These are phyloP conservation scores for Fibroporia radiculosa DNA, from an alignment of 768 basidiomycete species.

Conservation along the genomic window DNA sequence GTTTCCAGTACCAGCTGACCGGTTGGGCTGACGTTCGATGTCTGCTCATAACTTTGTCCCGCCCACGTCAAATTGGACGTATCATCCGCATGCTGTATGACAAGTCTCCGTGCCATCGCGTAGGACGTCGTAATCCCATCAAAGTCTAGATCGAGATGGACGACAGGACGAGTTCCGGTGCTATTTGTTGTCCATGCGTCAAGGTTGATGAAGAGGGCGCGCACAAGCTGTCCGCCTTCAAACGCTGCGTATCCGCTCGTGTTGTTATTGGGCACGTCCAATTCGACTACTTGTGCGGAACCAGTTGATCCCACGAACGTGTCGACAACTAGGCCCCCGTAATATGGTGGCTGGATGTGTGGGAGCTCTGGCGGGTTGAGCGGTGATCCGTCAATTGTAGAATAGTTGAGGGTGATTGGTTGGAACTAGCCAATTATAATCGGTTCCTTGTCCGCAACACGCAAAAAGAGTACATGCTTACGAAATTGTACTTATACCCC, in stretches of 20 bases:
- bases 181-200: constrained; percentile 34
- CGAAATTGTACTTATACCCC: constrained; percentile 66
- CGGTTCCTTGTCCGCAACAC: no score
- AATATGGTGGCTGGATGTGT: constrained; percentile 62
- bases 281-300: constrained; percentile 35
- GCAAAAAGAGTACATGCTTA: no score
- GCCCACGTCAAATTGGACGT: constrained; percentile 18
- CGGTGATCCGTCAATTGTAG: constrained; percentile 45
- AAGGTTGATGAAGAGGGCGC: constrained; percentile 54
- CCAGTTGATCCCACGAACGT: constrained; percentile 48
- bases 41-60: constrained; percentile 22
- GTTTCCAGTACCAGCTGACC: constrained; percentile 13
- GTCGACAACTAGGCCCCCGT: constrained; percentile 51
- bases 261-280: constrained; percentile 36
- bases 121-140: not conserved
- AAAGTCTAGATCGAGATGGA: constrained; percentile 37
- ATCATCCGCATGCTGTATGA: constrained; percentile 23
- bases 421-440: constrained; percentile 53
- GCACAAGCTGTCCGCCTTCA: constrained; percentile 34
- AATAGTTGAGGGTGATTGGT: constrained; percentile 49
- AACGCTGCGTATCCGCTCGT: constrained; percentile 59
- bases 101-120: constrained; percentile 13
- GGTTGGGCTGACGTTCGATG: constrained; percentile 11
- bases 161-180: constrained; percentile 26
- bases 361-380: constrained; percentile 43